Percentiles rank a stretch among this genome's conserved stretches.
phyloP scores from a whole-genome alignment of 1,139 yeast genomes.

The Groenewaldozyma auringiensis region DNA sequence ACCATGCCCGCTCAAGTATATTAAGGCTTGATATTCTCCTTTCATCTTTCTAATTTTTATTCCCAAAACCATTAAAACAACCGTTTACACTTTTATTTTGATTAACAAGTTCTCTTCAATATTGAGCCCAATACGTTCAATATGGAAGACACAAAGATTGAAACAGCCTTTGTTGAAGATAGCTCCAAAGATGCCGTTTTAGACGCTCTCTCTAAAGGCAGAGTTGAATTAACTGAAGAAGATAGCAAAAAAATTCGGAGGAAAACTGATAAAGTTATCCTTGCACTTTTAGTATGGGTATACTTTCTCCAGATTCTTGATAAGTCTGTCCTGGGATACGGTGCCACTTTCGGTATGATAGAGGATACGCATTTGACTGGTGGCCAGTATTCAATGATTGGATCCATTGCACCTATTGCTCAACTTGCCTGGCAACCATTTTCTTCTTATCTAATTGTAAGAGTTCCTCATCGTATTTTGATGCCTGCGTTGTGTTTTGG shows the following conservation, averaged over 20 bases:
- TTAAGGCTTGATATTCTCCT: too few relatives aligned
- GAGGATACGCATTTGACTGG: constrained; percentile 32
- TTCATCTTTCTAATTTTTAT: too few relatives aligned
- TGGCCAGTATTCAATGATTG: constrained; percentile 44
- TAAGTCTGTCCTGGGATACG: constrained; percentile 50
- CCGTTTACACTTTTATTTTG: too few relatives aligned
- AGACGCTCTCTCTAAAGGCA: neutral
- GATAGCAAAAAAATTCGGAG: constrained; percentile 33
- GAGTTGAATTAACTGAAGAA: constrained; percentile 14
- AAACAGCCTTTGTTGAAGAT: neutral
- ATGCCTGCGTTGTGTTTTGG: constrained; percentile 43
- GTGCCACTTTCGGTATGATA: constrained; percentile 52
- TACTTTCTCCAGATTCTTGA: constrained; percentile 55
- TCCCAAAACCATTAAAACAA: too few relatives aligned
- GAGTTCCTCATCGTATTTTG: constrained; percentile 32
- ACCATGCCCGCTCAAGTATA: too few relatives aligned
- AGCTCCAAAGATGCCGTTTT: neutral
- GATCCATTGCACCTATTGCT: constrained; percentile 51
- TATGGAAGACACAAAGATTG: neutral
- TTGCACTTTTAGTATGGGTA: constrained; percentile 49
- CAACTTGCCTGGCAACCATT: constrained; percentile 47
- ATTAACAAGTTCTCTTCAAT: too few relatives aligned
- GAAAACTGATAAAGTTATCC: constrained; percentile 46
- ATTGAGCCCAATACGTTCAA: too few relatives aligned
- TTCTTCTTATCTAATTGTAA: constrained; percentile 44